A percentile compares a stretch with the other conserved stretches of the same genome.
phyloP scores from a whole-genome alignment of 768 basidiomycete species.

The Trametes sanguinea region DNA sequence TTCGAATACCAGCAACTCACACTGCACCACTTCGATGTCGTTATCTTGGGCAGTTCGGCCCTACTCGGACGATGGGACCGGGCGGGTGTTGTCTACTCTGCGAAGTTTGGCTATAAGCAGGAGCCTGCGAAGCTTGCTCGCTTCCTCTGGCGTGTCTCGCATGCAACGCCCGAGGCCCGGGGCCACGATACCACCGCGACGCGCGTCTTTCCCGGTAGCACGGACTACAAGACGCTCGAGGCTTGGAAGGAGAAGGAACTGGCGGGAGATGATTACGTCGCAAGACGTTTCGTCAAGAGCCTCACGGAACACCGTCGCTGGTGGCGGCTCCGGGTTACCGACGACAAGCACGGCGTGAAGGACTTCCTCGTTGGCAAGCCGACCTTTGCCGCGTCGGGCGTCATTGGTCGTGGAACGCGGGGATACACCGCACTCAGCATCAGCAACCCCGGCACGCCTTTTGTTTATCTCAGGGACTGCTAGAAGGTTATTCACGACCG shows the following conservation, averaged over 20 bases:
- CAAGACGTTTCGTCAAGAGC: neutral
- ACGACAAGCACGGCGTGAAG: neutral
- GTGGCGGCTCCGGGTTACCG: constrained; percentile 1
- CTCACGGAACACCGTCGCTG: neutral
- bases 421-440: constrained; percentile 1
- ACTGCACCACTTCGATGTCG: neutral
- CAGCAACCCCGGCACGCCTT: neutral
- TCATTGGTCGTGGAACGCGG: constrained; percentile 2
- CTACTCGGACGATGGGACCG: neutral
- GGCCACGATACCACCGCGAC: neutral
- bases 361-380: constrained; percentile 7
- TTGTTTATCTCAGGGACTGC: constrained; percentile 12
- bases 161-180: neutral
- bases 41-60: neutral
- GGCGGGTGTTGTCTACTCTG: neutral
- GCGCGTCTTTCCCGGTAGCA: neutral
- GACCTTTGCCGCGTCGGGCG: neutral
- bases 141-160: neutral
- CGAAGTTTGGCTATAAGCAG: neutral
- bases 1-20: constrained; percentile 3
- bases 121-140: neutral
- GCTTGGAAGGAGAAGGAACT: too few species aligned
- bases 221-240: neutral
- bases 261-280: neutral
- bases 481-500: neutral